Percentiles rank a stretch among this genome's conserved stretches.
These are phyloP conservation scores for Aspergillus olivimuriae DNA, from an alignment of 495 filamentous ascomycete species.

Conservation along the genomic window DNA sequence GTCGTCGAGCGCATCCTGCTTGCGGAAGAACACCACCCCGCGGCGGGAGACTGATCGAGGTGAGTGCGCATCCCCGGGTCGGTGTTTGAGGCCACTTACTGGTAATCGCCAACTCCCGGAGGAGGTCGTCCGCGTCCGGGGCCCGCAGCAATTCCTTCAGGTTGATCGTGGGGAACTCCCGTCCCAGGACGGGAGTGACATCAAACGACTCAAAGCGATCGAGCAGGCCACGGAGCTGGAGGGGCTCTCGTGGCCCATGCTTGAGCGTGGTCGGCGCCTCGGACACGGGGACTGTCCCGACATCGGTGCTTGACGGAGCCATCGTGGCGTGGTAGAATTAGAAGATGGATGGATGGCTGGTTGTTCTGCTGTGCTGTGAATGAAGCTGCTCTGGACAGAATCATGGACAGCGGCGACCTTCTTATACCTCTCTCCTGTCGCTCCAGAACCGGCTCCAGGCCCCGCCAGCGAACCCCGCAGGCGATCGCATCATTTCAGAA, in stretches of 20 bases:
- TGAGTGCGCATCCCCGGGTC: neutral
- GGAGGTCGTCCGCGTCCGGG: constrained; percentile 58
- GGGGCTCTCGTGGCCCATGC: constrained; percentile 26
- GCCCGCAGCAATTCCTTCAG: constrained; percentile 55
- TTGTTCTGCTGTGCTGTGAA: too few relatives aligned
- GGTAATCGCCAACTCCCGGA: constrained; percentile 61
- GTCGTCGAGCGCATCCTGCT: constrained; percentile 59
- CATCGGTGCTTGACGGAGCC: constrained; percentile 21
- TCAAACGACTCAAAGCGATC: constrained; percentile 56
- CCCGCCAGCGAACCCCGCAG: too few relatives aligned
- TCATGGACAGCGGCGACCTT: too few relatives aligned
- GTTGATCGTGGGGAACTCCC: constrained; percentile 54
- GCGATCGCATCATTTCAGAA: too few relatives aligned
- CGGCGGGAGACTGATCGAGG: constrained; percentile 61
- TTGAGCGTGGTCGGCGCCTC: constrained; percentile 10
- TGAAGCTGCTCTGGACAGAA: too few relatives aligned
- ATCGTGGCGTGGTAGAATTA: too few relatives aligned
- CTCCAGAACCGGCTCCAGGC: too few relatives aligned
- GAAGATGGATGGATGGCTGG: too few relatives aligned
- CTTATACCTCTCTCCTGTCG: too few relatives aligned
- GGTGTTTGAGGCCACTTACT: constrained; percentile 30
- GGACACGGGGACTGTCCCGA: constrained; percentile 10
- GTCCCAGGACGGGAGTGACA: constrained; percentile 61
- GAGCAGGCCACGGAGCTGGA: constrained; percentile 47
- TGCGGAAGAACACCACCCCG: constrained; percentile 77